These are phyloP conservation scores for Diaporthe nobilis DNA, from an alignment of 2,329 filamentous ascomycete species.

Conservation along the genomic window DNA sequence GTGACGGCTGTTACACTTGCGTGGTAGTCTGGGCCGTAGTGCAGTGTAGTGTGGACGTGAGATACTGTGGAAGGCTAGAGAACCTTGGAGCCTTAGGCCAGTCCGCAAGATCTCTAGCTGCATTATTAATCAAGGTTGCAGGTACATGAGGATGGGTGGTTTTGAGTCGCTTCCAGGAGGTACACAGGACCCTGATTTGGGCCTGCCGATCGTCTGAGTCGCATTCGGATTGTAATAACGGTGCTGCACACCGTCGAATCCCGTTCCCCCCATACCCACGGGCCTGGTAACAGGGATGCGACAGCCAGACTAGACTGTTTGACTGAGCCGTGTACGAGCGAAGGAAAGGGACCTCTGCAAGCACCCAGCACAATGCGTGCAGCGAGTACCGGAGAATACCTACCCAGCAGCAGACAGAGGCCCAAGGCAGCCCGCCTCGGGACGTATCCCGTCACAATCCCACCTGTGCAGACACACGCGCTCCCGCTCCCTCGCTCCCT, in stretches of 20 bases:
- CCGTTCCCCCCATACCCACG: slow-evolving; percentile 16
- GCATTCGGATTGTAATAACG: slow-evolving; percentile 16
- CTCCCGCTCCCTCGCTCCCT: background rate
- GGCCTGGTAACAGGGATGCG: slow-evolving; percentile 25
- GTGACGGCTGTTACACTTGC: background rate
- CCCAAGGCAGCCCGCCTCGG: slow-evolving; percentile 2
- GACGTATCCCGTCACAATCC: background rate
- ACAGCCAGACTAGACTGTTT: background rate
- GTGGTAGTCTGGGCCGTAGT: slow-evolving; percentile 2
- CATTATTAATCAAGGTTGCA: slow-evolving; percentile 21
- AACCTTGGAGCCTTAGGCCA: background rate
- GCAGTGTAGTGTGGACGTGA: background rate
- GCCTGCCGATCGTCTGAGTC: slow-evolving; percentile 12
- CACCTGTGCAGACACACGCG: background rate
- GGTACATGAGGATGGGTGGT: background rate
- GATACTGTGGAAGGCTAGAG: slow-evolving; percentile 22
- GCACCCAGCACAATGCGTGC: background rate
- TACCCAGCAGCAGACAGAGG: background rate
- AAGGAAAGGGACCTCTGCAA: background rate
- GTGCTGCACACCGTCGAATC: slow-evolving; percentile 12
- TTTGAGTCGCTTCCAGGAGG: background rate
- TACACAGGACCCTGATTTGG: background rate
- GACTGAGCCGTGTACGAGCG: background rate
- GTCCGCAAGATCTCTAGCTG: background rate
- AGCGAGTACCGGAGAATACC: background rate